Conservation (phyloP, 495 filamentous ascomycete genomes). For the Penicillium manginii region DNA sequence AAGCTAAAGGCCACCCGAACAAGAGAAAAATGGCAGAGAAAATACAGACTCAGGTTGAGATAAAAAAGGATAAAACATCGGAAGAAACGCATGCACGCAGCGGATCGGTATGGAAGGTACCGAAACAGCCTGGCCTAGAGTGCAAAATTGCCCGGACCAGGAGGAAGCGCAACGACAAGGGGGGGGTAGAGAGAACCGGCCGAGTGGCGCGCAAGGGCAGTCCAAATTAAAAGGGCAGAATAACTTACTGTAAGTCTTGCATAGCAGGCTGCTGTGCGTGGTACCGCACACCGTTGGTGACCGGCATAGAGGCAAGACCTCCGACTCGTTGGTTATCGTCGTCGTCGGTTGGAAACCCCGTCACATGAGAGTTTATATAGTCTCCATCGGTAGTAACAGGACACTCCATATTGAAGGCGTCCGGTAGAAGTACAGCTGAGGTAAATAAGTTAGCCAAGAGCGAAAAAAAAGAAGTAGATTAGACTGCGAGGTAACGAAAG, state of each 20-base stretch:
- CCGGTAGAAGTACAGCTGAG: slow-evolving; percentile 42
- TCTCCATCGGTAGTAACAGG: slow-evolving; percentile 46
- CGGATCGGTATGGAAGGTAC: slow-evolving; percentile 37
- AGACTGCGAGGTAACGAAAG: slow-evolving; percentile 11
- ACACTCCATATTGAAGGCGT: slow-evolving; percentile 42
- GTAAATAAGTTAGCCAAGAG: slow-evolving; percentile 19
- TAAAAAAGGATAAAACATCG: slow-evolving; percentile 30
- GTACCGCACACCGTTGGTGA: slow-evolving; percentile 52
- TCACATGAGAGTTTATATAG: slow-evolving; percentile 43
- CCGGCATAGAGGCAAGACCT: slow-evolving; percentile 47
- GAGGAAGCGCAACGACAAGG: slow-evolving; percentile 44
- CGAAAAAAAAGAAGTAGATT: slow-evolving; percentile 13
- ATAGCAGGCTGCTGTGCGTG: slow-evolving; percentile 47
- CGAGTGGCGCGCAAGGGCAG: slow-evolving; percentile 41
- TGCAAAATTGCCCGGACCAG: slow-evolving; percentile 38
- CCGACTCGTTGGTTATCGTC: slow-evolving; percentile 50
- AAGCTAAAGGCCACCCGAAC: slow-evolving; percentile 10
- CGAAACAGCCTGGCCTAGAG: slow-evolving; percentile 34
- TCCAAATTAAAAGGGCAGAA: slow-evolving; percentile 41
- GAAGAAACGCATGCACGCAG: slow-evolving; percentile 35
- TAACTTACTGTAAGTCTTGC: slow-evolving; percentile 55
- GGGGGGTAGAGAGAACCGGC: slow-evolving; percentile 34
- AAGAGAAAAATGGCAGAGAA: slow-evolving; percentile 11
- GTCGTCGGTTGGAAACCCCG: slow-evolving; percentile 44
- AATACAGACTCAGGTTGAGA: slow-evolving; percentile 22